phyloP scores from a whole-genome alignment of 345 rosid genomes.

The Microthlaspi erraticum region DNA sequence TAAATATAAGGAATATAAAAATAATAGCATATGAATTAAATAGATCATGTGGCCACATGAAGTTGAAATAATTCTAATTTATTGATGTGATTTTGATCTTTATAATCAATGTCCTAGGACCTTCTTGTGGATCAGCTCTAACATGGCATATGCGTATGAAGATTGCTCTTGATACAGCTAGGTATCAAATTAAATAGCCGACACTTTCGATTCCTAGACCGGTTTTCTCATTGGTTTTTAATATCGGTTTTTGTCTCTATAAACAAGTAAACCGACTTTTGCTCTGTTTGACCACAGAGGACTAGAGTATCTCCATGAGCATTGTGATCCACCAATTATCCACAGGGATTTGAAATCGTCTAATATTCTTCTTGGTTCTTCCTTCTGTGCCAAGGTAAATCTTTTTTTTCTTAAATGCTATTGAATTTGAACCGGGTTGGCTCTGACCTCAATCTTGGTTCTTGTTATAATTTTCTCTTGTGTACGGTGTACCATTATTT shows the following conservation, averaged over 20 bases:
- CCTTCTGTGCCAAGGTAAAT: constrained; percentile 88
- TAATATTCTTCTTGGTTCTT: constrained; percentile 87
- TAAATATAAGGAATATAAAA: background rate
- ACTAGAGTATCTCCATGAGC: constrained; percentile 91
- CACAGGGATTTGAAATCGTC: constrained; percentile 98
- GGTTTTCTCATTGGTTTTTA: constrained; percentile 28
- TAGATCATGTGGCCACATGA: constrained; percentile 30
- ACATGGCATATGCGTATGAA: constrained; percentile 92
- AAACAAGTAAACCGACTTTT: constrained; percentile 24
- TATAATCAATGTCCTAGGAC: constrained; percentile 58
- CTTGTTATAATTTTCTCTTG: background rate
- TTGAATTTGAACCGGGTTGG: constrained; percentile 6
- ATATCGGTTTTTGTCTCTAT: constrained; percentile 10
- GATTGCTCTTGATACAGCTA: constrained; percentile 89
- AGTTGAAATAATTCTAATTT: constrained; percentile 14
- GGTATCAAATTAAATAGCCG: constrained; percentile 55
- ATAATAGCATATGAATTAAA: constrained; percentile 16
- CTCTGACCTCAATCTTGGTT: constrained; percentile 2
- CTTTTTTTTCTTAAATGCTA: background rate
- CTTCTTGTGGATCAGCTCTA: constrained; percentile 79
- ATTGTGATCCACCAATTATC: constrained; percentile 79
- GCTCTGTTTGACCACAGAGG: constrained; percentile 63
- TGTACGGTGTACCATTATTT: background rate
- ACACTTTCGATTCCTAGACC: constrained; percentile 17
- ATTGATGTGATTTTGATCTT: constrained; percentile 14